Evolutionary conservation across 495 filamentous ascomycete genomes (phyloP).

Genomic region (Bathelium albidoporum): DNA sequence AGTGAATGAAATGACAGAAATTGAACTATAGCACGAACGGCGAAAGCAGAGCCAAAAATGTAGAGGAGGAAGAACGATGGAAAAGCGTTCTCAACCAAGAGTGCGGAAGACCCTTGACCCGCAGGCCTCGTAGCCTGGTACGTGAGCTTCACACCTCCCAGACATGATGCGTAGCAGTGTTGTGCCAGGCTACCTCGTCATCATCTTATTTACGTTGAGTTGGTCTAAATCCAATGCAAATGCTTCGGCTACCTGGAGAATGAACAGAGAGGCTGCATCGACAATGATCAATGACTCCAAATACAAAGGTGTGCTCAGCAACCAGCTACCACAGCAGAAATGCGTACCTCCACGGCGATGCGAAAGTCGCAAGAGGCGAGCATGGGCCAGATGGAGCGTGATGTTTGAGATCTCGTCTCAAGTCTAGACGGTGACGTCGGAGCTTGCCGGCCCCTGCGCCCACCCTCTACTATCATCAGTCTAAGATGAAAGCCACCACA

Average conservation of each 20-base stretch:
- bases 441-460: background rate
- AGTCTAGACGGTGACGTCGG: background rate
- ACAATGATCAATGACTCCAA: no score
- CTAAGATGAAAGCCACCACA: no score
- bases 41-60: background rate
- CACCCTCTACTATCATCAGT: no score
- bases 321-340: background rate
- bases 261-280: no score
- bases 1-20: conserved; percentile 1
- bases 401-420: conserved; percentile 1
- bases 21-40: conserved; percentile 2
- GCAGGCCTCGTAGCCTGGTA: background rate
- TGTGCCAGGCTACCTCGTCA: background rate
- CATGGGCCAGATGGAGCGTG: background rate
- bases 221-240: background rate
- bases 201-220: background rate
- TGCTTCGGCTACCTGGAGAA: background rate
- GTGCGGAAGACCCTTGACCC: background rate
- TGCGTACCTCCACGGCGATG: background rate
- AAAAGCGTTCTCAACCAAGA: background rate
- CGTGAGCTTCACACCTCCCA: background rate
- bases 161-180: conserved; percentile 1
- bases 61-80: background rate
- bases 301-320: no score
- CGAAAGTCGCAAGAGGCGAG: background rate